Percentiles rank a stretch among this genome's conserved stretches.
Conservation (phyloP, 2,329 filamentous ascomycete species). For the Hansfordia pulvinata region DNA sequence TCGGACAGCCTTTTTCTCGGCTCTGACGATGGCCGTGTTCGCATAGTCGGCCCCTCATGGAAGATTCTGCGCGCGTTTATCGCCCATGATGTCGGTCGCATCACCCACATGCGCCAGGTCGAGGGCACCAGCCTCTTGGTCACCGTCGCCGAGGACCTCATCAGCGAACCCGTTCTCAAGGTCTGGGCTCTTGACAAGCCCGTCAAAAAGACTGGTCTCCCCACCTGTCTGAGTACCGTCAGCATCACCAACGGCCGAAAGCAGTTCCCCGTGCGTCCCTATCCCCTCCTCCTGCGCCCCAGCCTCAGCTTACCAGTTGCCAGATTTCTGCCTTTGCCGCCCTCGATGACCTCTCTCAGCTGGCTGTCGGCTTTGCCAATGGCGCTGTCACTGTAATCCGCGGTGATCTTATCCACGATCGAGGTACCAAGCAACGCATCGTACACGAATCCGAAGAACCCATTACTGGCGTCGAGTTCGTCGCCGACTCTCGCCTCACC, state of each 20-base stretch:
- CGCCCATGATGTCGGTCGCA: slow-evolving; percentile 65
- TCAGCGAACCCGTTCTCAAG: slow-evolving; percentile 77
- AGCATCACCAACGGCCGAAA: slow-evolving; percentile 81
- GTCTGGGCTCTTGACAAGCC: slow-evolving; percentile 95
- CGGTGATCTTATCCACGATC: slow-evolving; percentile 88
- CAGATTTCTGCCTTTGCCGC: slow-evolving; percentile 80
- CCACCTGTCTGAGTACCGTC: slow-evolving; percentile 76
- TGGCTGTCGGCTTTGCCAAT: slow-evolving; percentile 92
- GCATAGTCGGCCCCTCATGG: slow-evolving; percentile 77
- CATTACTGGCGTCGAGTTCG: slow-evolving; percentile 78
- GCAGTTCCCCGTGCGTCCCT: slow-evolving; percentile 64
- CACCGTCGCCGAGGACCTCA: slow-evolving; percentile 78
- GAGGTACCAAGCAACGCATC: slow-evolving; percentile 84
- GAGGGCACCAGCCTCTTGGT: slow-evolving; percentile 77
- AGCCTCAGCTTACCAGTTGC: slow-evolving; percentile 1
- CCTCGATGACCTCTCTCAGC: slow-evolving; percentile 77
- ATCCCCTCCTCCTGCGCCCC: no score
- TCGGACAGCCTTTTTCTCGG: slow-evolving; percentile 85
- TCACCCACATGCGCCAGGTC: slow-evolving; percentile 87
- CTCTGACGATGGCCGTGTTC: slow-evolving; percentile 70
- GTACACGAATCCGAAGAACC: slow-evolving; percentile 96
- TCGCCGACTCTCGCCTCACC: slow-evolving; percentile 44
- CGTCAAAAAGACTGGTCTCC: slow-evolving; percentile 84
- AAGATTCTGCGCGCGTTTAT: slow-evolving; percentile 78
- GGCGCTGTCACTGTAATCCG: slow-evolving; percentile 87